Evolutionary conservation across 768 basidiomycete species (phyloP).

Genomic region (Lactifluus hygrophoroides): DNA sequence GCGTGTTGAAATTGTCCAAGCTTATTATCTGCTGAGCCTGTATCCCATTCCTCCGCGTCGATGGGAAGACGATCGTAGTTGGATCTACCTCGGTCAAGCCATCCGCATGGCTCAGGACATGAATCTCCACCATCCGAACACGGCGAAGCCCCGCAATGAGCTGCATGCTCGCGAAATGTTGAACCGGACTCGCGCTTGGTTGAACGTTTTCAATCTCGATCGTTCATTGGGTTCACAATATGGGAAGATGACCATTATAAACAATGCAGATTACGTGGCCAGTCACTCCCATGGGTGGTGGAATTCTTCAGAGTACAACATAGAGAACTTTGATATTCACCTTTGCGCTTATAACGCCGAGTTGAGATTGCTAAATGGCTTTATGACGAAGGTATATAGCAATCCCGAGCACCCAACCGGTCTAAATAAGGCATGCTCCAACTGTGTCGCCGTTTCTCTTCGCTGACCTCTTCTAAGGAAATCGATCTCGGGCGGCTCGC

Average conservation of each 20-base stretch:
- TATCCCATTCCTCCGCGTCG: conserved; percentile 64
- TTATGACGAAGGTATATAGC: conserved; percentile 53
- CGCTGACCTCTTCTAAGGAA: conserved; percentile 31
- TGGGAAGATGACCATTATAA: conserved; percentile 80
- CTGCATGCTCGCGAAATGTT: conserved; percentile 79
- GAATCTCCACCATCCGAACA: conserved; percentile 72
- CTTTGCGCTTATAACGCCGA: conserved; percentile 70
- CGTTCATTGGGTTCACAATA: conserved; percentile 87
- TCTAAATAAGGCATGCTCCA: conserved; percentile 51
- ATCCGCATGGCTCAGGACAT: conserved; percentile 85
- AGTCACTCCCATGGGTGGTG: conserved; percentile 38
- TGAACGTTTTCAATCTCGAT: conserved; percentile 88
- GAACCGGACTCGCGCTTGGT: conserved; percentile 85
- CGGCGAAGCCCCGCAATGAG: conserved; percentile 71
- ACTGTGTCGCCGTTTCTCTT: background rate
- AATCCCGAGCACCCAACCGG: conserved; percentile 68
- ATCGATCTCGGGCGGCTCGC: conserved; percentile 59
- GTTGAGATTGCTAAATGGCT: conserved; percentile 53
- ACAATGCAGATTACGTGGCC: conserved; percentile 66
- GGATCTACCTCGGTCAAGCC: conserved; percentile 83
- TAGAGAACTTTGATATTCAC: conserved; percentile 73
- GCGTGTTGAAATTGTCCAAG: conserved; percentile 78
- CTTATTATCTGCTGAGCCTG: conserved; percentile 71
- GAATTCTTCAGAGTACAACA: conserved; percentile 31
- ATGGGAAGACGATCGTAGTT: conserved; percentile 88